Evolutionary conservation across 1,139 yeast species (phyloP).

Genomic region (Sugiyamaella xylanicola): DNA sequence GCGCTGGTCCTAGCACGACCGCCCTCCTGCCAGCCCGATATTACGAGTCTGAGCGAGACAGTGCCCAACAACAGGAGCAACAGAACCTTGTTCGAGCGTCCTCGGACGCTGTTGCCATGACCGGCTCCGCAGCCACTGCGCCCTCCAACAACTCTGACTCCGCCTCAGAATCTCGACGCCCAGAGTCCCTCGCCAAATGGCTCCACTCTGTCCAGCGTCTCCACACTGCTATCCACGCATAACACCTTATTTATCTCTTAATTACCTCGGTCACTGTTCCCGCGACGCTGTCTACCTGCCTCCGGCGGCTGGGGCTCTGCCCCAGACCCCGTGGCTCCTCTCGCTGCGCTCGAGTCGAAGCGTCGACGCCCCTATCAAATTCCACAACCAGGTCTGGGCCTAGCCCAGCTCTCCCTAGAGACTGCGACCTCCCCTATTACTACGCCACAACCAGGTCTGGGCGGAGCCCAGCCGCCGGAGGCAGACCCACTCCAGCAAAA

Average conservation of each 20-base stretch:
- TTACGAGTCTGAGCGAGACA: constrained; percentile 12
- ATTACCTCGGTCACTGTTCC: too few relatives aligned
- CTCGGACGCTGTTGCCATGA: constrained; percentile 14
- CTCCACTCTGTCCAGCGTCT: constrained; percentile 3
- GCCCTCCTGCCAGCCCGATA: constrained; percentile 11
- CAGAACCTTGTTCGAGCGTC: constrained; percentile 17
- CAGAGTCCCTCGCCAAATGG: constrained; percentile 4
- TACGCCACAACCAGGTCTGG: background rate
- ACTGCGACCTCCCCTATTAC: background rate
- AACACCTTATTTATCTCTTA: constrained; percentile 1
- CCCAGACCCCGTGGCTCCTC: constrained; percentile 7
- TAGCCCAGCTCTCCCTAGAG: background rate
- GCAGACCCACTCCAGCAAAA: background rate
- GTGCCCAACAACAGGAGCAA: constrained; percentile 16
- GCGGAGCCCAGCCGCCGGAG: background rate
- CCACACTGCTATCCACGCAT: constrained; percentile 9
- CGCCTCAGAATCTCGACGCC: background rate
- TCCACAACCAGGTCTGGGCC: background rate
- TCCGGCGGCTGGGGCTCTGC: constrained; percentile 11
- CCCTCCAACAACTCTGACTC: background rate
- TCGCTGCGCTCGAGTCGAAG: background rate
- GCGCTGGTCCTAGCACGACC: background rate
- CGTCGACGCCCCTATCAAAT: background rate
- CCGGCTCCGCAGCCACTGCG: background rate
- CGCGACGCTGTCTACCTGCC: too few relatives aligned